These are phyloP conservation scores for Sporothrix humicola DNA, from an alignment of 2,329 filamentous ascomycete species.

Conservation along the genomic window DNA sequence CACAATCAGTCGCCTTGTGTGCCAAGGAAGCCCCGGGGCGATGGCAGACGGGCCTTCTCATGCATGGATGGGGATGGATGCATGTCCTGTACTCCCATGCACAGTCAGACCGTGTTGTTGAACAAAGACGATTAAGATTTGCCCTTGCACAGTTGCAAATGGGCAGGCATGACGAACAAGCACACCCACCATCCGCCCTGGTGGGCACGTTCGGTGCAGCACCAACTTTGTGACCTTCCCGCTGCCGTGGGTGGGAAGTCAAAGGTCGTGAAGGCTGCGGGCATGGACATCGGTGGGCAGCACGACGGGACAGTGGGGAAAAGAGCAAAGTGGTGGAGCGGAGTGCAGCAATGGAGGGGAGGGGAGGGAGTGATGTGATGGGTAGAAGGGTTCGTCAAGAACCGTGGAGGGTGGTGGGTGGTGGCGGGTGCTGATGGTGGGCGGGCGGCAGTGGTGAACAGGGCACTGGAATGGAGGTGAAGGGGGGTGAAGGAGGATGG, in stretches of 20 bases:
- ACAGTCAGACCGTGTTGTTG: not conserved
- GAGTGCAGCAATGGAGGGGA: conserved; percentile 7
- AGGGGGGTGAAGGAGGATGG: not conserved
- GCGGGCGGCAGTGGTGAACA: conserved; percentile 22
- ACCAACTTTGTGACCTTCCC: conserved; percentile 17
- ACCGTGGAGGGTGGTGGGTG: conserved; percentile 8
- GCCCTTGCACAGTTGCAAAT: conserved; percentile 12
- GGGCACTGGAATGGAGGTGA: conserved; percentile 8
- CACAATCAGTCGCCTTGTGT: not conserved
- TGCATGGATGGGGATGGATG: not conserved
- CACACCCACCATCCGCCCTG: conserved; percentile 30
- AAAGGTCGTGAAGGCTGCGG: conserved; percentile 14
- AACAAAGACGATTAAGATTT: not conserved
- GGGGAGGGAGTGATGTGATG: not conserved
- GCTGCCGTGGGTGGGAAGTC: conserved; percentile 2
- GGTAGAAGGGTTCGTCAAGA: conserved; percentile 5
- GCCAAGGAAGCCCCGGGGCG: not conserved
- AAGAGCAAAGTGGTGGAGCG: conserved; percentile 22
- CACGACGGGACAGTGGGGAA: conserved; percentile 22
- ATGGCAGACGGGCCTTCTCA: not conserved
- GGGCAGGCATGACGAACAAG: conserved; percentile 6
- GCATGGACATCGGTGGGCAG: conserved; percentile 21
- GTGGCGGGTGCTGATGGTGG: conserved; percentile 11
- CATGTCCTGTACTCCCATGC: conserved; percentile 10
- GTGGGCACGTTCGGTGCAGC: conserved; percentile 19